These are phyloP conservation scores for Hanseniaspora pseudoguilliermondii DNA, from an alignment of 805 yeast genomes.

Conservation along the genomic window DNA sequence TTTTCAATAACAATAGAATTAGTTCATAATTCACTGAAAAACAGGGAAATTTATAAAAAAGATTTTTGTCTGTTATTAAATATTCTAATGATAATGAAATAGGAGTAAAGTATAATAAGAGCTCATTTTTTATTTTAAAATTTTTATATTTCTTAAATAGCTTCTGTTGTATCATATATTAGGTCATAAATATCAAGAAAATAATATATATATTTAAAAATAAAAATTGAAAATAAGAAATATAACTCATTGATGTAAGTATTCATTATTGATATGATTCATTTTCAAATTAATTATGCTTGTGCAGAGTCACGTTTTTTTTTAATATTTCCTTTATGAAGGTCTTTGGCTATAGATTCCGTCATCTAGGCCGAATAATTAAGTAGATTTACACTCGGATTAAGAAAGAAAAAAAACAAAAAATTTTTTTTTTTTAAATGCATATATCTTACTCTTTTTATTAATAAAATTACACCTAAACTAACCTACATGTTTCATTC, in stretches of 20 bases:
- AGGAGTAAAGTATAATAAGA: not conserved
- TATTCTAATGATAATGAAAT: conserved; percentile 2
- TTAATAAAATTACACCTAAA: too few relatives aligned
- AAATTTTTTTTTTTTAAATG: not conserved
- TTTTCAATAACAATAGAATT: too few relatives aligned
- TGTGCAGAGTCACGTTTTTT: not conserved
- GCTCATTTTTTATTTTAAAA: not conserved
- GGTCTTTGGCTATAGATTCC: too few relatives aligned
- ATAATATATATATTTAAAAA: too few relatives aligned
- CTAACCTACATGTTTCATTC: too few relatives aligned
- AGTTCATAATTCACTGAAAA: not conserved
- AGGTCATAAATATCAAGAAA: too few relatives aligned
- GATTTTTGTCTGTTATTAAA: not conserved
- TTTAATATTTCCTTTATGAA: not conserved
- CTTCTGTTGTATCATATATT: too few relatives aligned
- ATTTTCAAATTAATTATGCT: not conserved
- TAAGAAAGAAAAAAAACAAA: not conserved
- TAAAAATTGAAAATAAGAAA: too few relatives aligned
- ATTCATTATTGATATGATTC: too few relatives aligned
- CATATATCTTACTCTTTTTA: too few relatives aligned
- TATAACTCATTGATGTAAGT: not conserved
- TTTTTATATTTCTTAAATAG: not conserved
- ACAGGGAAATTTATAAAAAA: not conserved
- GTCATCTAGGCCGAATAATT: not conserved
- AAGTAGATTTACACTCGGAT: not conserved